These are phyloP conservation scores for Millerago galiae DNA, from an alignment of 805 yeast genomes.

Conservation along the genomic window DNA sequence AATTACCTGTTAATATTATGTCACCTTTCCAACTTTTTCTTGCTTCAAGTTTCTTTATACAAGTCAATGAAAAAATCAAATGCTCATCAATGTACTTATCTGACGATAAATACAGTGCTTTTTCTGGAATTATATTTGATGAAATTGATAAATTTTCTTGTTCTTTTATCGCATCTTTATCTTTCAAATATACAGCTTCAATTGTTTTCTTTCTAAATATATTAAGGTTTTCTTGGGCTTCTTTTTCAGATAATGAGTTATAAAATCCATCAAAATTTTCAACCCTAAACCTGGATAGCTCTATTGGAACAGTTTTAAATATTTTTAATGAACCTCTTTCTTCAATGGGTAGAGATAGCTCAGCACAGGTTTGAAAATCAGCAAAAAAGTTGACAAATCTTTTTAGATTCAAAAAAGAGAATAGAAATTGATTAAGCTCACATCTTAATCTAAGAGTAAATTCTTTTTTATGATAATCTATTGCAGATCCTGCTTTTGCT, in stretches of 20 bases:
- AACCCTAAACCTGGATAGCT: constrained; percentile 5
- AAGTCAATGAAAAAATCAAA: constrained; percentile 6
- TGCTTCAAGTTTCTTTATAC: constrained; percentile 6
- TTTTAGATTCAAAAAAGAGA: constrained; percentile 1
- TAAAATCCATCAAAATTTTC: constrained; percentile 5
- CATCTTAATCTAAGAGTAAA: constrained; percentile 6
- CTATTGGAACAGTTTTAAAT: constrained; percentile 3
- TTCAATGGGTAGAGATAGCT: constrained; percentile 7
- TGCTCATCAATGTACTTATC: constrained; percentile 4
- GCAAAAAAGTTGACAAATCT: constrained; percentile 4
- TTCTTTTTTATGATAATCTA: constrained; percentile 6
- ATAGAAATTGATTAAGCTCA: constrained; percentile 6
- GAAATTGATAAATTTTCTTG: background rate
- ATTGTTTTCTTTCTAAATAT: constrained; percentile 6
- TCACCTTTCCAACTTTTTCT: constrained; percentile 4
- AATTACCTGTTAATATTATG: constrained; percentile 2
- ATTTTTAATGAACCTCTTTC: background rate
- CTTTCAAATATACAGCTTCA: background rate
- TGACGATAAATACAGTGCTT: background rate
- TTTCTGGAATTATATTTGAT: background rate
- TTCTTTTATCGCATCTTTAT: background rate
- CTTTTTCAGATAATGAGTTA: background rate
- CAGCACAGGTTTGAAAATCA: background rate
- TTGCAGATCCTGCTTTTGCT: constrained; percentile 4
- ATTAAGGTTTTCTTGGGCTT: background rate